Percentiles rank a stretch among this genome's conserved stretches.
phyloP scores from a whole-genome alignment of 768 basidiomycete genomes.

The Termitomyces sp. region DNA sequence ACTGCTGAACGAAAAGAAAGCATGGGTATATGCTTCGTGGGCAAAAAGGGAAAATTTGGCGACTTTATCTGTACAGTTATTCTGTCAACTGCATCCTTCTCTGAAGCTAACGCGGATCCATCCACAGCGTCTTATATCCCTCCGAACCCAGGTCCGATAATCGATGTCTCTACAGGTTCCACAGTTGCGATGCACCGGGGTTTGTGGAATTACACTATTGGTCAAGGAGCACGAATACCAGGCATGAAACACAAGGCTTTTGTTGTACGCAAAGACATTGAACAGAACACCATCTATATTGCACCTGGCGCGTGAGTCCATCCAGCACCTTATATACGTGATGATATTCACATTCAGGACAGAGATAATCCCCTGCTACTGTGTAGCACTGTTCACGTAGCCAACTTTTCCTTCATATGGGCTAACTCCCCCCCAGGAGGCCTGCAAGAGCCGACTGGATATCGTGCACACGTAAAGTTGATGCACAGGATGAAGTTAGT shows the following conservation, averaged over 20 bases:
- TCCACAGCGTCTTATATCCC: constrained; percentile 70
- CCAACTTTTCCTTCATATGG: constrained; percentile 78
- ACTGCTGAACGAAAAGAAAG: constrained; percentile 60
- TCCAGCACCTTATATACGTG: not conserved
- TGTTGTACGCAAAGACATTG: constrained; percentile 64
- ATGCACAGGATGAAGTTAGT: constrained; percentile 64
- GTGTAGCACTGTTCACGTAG: constrained; percentile 29
- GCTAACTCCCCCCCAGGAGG: constrained; percentile 43
- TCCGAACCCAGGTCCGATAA: constrained; percentile 62
- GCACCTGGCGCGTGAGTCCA: constrained; percentile 64
- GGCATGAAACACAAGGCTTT: constrained; percentile 62
- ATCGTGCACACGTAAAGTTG: constrained; percentile 49
- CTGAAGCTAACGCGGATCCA: not conserved
- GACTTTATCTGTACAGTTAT: constrained; percentile 59
- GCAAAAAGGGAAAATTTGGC: constrained; percentile 66
- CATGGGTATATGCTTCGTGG: constrained; percentile 95
- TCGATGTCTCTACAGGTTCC: constrained; percentile 49
- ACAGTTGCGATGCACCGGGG: constrained; percentile 61
- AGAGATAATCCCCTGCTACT: constrained; percentile 62
- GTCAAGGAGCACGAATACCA: constrained; percentile 65
- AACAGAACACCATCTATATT: constrained; percentile 63
- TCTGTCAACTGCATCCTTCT: not conserved
- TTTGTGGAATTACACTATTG: constrained; percentile 81
- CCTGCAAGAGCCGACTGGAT: constrained; percentile 36
- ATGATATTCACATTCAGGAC: not conserved